Percentiles rank a stretch among this genome's conserved stretches.
phyloP scores from a whole-genome alignment of 139 green algal genomes.

The Dunaliella primolecta region DNA sequence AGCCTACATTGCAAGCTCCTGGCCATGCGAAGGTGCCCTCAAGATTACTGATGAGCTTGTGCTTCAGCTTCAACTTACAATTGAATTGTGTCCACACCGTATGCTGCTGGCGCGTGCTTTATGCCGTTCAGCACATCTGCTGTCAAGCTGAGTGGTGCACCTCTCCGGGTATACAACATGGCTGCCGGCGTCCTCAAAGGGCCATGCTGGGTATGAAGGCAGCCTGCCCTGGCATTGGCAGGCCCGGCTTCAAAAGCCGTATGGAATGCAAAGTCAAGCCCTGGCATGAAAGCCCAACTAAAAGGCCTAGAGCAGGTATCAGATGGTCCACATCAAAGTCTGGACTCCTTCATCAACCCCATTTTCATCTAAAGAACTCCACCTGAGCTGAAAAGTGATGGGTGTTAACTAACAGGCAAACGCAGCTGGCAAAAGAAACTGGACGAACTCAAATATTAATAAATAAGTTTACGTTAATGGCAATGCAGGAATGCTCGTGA shows the following conservation, averaged over 20 bases:
- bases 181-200: slow-evolving; percentile 46
- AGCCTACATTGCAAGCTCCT: too few relatives aligned
- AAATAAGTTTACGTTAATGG: neutral
- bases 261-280: neutral
- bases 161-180: slow-evolving; percentile 56
- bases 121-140: slow-evolving; percentile 56
- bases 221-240: neutral
- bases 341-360: too few relatives aligned
- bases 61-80: slow-evolving; percentile 55
- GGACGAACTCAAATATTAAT: neutral
- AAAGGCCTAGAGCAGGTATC: too few relatives aligned
- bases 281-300: too few relatives aligned
- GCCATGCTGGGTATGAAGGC: neutral
- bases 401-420: neutral
- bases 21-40: too few relatives aligned
- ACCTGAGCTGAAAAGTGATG: neutral
- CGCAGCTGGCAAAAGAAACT: too few relatives aligned
- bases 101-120: slow-evolving; percentile 22
- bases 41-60: too few relatives aligned
- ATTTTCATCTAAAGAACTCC: too few relatives aligned
- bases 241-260: neutral
- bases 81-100: slow-evolving; percentile 51
- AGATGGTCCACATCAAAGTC: too few relatives aligned
- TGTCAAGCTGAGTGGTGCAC: slow-evolving; percentile 48
- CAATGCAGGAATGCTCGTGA: neutral